Conservation (phyloP, 352 stramenopile species). For the Phytopythium cucurbitacearum region DNA sequence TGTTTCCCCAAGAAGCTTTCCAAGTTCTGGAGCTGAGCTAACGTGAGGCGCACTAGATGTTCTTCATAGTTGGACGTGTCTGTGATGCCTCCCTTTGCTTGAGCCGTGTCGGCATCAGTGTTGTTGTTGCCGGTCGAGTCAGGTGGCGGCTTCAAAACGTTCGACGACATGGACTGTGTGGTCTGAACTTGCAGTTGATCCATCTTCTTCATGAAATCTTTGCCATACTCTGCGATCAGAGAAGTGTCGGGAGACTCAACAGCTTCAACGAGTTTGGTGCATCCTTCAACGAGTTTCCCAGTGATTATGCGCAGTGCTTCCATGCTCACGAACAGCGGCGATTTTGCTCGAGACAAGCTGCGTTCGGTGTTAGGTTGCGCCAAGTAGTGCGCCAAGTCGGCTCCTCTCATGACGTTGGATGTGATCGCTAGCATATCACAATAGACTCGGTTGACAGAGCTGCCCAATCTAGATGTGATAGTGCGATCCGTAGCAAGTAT, state of each 20-base stretch:
- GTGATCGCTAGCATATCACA: constrained; percentile 47
- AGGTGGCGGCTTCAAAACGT: not conserved
- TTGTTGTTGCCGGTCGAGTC: constrained; percentile 9
- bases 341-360: not conserved
- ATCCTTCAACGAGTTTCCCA: too few species aligned
- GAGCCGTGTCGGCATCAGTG: not conserved
- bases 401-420: constrained; percentile 31
- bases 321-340: constrained; percentile 31
- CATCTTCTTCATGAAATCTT: too few species aligned
- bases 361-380: not conserved
- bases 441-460: constrained; percentile 37
- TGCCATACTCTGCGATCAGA: too few species aligned
- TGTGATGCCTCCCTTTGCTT: not conserved
- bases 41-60: constrained; percentile 33
- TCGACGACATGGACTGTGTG: too few species aligned
- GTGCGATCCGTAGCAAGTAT: constrained; percentile 13
- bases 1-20: constrained; percentile 17
- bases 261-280: too few species aligned
- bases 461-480: constrained; percentile 22
- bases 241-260: too few species aligned
- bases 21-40: constrained; percentile 25
- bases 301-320: constrained; percentile 17
- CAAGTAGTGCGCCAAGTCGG: constrained; percentile 22
- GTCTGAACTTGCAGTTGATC: too few species aligned
- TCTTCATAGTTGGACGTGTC: constrained; percentile 33